Conservation (phyloP, 495 filamentous ascomycete genomes). For the Tuber brumale region DNA sequence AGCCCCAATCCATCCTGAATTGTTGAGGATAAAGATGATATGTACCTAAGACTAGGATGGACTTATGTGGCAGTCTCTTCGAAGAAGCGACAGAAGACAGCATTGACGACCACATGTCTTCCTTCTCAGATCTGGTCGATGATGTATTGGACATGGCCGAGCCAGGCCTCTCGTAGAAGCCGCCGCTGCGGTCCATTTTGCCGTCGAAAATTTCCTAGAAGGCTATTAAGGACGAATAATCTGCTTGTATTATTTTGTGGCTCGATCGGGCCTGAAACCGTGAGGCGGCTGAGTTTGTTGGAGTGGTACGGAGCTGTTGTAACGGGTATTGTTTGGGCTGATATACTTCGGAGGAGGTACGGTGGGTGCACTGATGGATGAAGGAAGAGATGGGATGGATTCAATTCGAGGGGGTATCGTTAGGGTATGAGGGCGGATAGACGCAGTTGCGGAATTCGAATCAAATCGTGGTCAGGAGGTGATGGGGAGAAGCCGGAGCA, state of each 20-base stretch:
- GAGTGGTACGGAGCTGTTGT: neutral
- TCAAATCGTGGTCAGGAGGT: neutral
- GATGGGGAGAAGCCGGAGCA: neutral
- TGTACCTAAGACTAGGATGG: conserved; percentile 74
- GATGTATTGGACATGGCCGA: conserved; percentile 38
- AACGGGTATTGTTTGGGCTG: neutral
- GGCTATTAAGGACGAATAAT: neutral
- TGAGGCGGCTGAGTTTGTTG: neutral
- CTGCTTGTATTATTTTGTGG: neutral
- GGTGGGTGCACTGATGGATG: neutral
- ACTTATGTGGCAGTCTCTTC: conserved; percentile 88
- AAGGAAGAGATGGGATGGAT: conserved; percentile 3
- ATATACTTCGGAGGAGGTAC: neutral
- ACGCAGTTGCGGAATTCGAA: neutral
- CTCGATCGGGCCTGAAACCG: neutral
- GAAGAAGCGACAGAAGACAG: conserved; percentile 83
- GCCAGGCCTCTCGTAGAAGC: conserved; percentile 45
- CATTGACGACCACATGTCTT: conserved; percentile 92
- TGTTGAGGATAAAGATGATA: conserved; percentile 20
- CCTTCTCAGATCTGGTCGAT: conserved; percentile 62
- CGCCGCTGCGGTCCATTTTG: conserved; percentile 31
- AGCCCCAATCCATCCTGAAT: conserved; percentile 14
- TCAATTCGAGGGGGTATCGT: neutral
- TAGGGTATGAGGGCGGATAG: neutral
- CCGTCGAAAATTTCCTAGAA: neutral